Conservation (phyloP, 1,284 basidiomycete genomes). For the Vanrija humicola region DNA sequence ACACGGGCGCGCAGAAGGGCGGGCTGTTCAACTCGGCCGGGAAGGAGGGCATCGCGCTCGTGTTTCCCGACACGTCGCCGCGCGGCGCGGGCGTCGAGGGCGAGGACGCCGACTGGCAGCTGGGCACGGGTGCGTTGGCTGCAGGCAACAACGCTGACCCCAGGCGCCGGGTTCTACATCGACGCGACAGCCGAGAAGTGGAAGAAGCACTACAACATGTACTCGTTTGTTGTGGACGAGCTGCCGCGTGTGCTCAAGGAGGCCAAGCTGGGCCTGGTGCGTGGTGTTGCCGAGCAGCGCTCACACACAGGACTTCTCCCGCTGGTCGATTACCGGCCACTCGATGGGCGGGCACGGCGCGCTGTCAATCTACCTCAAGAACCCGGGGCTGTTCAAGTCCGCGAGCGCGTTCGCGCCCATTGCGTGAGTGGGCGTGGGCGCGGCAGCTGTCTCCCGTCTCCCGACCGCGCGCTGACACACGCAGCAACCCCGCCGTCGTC, state of each 20-base stretch:
- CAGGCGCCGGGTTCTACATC: slow-evolving; percentile 88
- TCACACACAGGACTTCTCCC: slow-evolving; percentile 30
- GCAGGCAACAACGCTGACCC: slow-evolving; percentile 12
- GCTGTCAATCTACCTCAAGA: slow-evolving; percentile 80
- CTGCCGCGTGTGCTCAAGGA: slow-evolving; percentile 70
- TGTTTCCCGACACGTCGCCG: slow-evolving; percentile 95
- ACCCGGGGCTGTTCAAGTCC: slow-evolving; percentile 69
- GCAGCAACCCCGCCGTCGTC: slow-evolving; percentile 72
- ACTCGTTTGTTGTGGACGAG: slow-evolving; percentile 74
- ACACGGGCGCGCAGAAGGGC: slow-evolving; percentile 90
- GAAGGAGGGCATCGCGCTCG: slow-evolving; percentile 77
- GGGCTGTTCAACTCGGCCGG: slow-evolving; percentile 75
- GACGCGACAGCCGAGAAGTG: slow-evolving; percentile 82
- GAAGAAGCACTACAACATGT: slow-evolving; percentile 86
- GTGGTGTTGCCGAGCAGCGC: slow-evolving; percentile 1
- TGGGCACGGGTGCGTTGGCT: slow-evolving; percentile 70
- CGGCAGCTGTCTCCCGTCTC: not conserved
- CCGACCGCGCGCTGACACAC: not conserved
- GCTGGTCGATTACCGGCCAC: slow-evolving; percentile 73
- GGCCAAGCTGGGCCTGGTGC: slow-evolving; percentile 58
- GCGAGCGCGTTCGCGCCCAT: slow-evolving; percentile 94
- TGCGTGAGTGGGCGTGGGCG: slow-evolving; percentile 39
- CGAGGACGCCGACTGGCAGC: slow-evolving; percentile 86
- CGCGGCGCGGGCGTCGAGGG: slow-evolving; percentile 85
- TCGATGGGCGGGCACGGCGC: slow-evolving; percentile 97